These are phyloP conservation scores for Lactarius hatsudake DNA, from an alignment of 768 basidiomycete genomes.

Conservation along the genomic window DNA sequence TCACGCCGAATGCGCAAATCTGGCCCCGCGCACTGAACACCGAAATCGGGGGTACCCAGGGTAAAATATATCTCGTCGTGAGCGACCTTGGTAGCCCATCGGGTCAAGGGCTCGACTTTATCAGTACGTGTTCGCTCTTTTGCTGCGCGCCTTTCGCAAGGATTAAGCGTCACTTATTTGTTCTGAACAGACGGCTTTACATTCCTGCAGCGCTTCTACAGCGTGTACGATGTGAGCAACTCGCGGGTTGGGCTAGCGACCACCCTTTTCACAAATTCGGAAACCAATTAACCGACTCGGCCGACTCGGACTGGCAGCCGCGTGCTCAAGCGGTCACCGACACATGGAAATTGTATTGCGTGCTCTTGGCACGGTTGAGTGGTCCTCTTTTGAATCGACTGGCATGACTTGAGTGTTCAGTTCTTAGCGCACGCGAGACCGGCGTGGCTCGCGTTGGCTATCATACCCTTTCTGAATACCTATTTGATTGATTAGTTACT, in stretches of 20 bases:
- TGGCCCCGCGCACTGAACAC: slow-evolving; percentile 63
- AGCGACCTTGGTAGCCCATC: slow-evolving; percentile 27
- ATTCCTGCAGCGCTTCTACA: slow-evolving; percentile 26
- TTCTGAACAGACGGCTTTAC: neutral
- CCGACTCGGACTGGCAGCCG: neutral
- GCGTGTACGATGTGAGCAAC: slow-evolving; percentile 28
- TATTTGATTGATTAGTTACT: too few species aligned
- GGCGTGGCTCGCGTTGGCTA: too few species aligned
- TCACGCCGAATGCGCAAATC: slow-evolving; percentile 65
- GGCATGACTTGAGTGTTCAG: neutral
- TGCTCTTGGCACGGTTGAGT: neutral
- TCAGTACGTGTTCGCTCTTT: slow-evolving; percentile 3
- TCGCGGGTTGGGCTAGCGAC: slow-evolving; percentile 29
- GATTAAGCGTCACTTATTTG: neutral
- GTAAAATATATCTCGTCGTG: slow-evolving; percentile 40
- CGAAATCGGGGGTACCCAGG: slow-evolving; percentile 50
- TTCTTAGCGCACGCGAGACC: too few species aligned
- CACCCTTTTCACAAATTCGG: slow-evolving; percentile 27
- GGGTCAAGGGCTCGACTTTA: slow-evolving; percentile 34
- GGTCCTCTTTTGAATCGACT: neutral
- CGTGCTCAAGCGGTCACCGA: neutral
- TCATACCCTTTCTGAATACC: too few species aligned
- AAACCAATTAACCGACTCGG: slow-evolving; percentile 21
- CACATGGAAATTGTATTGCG: neutral
- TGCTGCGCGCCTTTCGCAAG: neutral